phyloP scores from a whole-genome alignment of 106 monocot genomes.

The Xerophyta viscosa region DNA sequence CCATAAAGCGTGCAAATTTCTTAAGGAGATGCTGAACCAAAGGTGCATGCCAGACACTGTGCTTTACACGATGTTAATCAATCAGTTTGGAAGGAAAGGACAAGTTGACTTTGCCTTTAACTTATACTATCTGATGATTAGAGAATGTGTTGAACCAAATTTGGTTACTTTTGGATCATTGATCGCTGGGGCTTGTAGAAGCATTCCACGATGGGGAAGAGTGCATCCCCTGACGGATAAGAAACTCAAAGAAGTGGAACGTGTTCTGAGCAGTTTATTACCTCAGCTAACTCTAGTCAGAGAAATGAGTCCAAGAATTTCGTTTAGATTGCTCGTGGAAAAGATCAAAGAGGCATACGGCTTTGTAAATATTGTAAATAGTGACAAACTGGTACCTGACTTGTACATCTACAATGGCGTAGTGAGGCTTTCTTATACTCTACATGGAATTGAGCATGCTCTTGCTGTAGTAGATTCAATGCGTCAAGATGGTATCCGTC shows the following conservation, averaged over 20 bases:
- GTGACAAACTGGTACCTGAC: slow-evolving; percentile 26
- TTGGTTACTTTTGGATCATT: slow-evolving; percentile 28
- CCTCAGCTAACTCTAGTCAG: slow-evolving; percentile 6
- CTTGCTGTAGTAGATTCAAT: slow-evolving; percentile 18
- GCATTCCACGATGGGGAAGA: slow-evolving; percentile 1
- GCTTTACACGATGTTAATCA: slow-evolving; percentile 20
- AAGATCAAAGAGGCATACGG: slow-evolving; percentile 14
- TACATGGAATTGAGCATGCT: slow-evolving; percentile 23
- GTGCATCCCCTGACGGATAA: not conserved
- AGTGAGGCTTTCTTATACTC: slow-evolving; percentile 25
- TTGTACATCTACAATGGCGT: slow-evolving; percentile 33
- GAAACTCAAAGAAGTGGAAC: slow-evolving; percentile 18
- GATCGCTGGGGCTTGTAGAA: slow-evolving; percentile 27
- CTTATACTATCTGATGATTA: slow-evolving; percentile 21
- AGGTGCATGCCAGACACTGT: slow-evolving; percentile 24
- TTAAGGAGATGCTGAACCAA: slow-evolving; percentile 22
- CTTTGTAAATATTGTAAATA: slow-evolving; percentile 12
- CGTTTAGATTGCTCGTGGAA: slow-evolving; percentile 5
- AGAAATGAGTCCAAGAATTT: not conserved
- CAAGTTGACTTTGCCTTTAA: slow-evolving; percentile 20
- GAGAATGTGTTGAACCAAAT: slow-evolving; percentile 33
- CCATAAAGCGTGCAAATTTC: slow-evolving; percentile 10
- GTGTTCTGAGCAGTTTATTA: slow-evolving; percentile 19
- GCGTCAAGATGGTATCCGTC: slow-evolving; percentile 16
- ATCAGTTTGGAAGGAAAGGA: slow-evolving; percentile 33